phyloP scores from a whole-genome alignment of 2,329 filamentous ascomycete species.

The Microascus cirrosus region DNA sequence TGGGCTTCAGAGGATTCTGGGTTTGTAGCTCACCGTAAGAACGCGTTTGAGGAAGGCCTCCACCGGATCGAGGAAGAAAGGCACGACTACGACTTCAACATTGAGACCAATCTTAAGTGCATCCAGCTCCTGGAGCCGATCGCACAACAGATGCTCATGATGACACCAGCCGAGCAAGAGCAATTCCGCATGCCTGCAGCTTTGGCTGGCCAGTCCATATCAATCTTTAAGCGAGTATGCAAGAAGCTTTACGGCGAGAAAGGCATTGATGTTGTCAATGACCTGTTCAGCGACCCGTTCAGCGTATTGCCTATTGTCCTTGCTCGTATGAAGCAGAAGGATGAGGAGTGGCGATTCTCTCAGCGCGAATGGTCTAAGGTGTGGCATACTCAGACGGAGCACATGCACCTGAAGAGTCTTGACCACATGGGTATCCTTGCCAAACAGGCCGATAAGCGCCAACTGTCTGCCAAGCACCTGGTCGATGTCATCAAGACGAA shows the following conservation, averaged over 20 bases:
- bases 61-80: conserved; percentile 96
- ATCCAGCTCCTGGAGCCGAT: conserved; percentile 94
- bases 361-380: conserved; percentile 99
- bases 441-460: conserved; percentile 82
- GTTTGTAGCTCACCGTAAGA: conserved; percentile 96
- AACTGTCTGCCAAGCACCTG: conserved; percentile 81
- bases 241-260: conserved; percentile 95
- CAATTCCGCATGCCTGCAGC: conserved; percentile 71
- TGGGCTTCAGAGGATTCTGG: conserved; percentile 98
- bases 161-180: conserved; percentile 61
- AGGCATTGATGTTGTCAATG: conserved; percentile 73
- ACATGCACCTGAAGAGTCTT: conserved; percentile 89
- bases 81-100: conserved; percentile 97
- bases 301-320: conserved; percentile 82
- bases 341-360: conserved; percentile 95
- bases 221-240: conserved; percentile 92
- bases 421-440: conserved; percentile 93
- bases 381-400: conserved; percentile 91
- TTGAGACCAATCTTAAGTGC: conserved; percentile 87
- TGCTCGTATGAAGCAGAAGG: conserved; percentile 84
- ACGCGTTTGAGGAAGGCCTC: conserved; percentile 84
- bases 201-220: conserved; percentile 85
- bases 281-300: conserved; percentile 76
- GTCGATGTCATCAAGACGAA: conserved; percentile 86
- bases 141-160: conserved; percentile 76